A percentile compares a stretch with the other conserved stretches of the same genome.
Evolutionary conservation across 2,329 filamentous ascomycete species (phyloP).

Genomic region (Xylaria multiplex): DNA sequence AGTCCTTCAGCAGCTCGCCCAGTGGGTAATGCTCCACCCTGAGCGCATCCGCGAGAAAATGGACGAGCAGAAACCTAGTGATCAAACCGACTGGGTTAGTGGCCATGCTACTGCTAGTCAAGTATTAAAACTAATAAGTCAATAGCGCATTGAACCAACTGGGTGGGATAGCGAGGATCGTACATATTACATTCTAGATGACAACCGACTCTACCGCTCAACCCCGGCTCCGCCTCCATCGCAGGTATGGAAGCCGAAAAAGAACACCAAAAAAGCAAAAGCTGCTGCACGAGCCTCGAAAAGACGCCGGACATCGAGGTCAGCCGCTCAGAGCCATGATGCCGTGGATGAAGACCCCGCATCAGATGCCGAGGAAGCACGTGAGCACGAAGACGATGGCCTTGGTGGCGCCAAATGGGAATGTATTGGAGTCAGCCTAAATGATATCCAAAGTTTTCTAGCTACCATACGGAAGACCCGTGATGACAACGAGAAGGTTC

Average conservation of each 20-base stretch:
- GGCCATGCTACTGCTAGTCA: conserved; percentile 50
- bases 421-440: conserved; percentile 83
- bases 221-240: conserved; percentile 76
- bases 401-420: conserved; percentile 88
- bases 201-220: conserved; percentile 89
- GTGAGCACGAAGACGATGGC: conserved; percentile 64
- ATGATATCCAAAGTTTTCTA: conserved; percentile 79
- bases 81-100: conserved; percentile 85
- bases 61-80: conserved; percentile 80
- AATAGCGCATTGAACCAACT: conserved; percentile 78
- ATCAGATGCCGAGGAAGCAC: conserved; percentile 44
- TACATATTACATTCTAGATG: conserved; percentile 89
- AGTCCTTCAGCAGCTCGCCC: conserved; percentile 86
- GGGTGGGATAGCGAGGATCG: conserved; percentile 91
- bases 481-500: conserved; percentile 84
- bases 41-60: conserved; percentile 89
- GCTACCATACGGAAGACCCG: conserved; percentile 77
- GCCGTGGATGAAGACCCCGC: conserved; percentile 51
- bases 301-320: conserved; percentile 67
- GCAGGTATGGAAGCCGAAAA: conserved; percentile 66
- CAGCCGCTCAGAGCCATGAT: conserved; percentile 55
- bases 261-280: conserved; percentile 73
- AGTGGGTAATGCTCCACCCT: conserved; percentile 88
- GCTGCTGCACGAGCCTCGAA: conserved; percentile 75
- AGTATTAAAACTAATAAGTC: conserved; percentile 48